Percentiles rank a stretch among this genome's conserved stretches.
Conservation (phyloP, 2,329 filamentous ascomycete species). For the Aspergillus sp. region DNA sequence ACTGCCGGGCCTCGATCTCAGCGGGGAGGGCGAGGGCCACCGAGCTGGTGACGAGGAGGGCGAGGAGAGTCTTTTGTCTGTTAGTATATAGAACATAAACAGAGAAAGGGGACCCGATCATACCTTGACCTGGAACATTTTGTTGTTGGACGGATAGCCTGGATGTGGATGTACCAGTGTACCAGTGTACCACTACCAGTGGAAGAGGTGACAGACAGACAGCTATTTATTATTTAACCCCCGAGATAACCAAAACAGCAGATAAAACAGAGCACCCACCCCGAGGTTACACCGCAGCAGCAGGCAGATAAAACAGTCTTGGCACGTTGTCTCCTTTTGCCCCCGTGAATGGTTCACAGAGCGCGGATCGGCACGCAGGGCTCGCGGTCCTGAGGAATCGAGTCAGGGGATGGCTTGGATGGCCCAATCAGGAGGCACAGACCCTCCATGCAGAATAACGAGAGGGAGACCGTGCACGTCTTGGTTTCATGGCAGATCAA, state of each 20-base stretch:
- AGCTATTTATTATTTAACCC: background rate
- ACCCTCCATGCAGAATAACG: background rate
- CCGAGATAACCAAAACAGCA: background rate
- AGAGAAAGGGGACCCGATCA: background rate
- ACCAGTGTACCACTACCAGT: too few species aligned
- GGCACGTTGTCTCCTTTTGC: background rate
- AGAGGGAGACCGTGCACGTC: background rate
- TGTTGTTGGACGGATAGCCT: background rate
- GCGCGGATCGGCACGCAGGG: background rate
- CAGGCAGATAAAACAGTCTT: background rate
- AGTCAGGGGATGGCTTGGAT: background rate
- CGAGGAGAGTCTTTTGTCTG: conserved; percentile 2
- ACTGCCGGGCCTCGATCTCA: conserved; percentile 33
- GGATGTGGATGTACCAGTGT: background rate
- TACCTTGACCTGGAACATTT: conserved; percentile 4
- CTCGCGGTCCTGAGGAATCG: background rate
- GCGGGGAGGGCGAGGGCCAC: conserved; percentile 26
- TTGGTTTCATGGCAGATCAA: background rate
- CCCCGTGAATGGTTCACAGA: background rate
- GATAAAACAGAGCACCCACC: background rate
- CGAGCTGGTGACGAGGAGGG: conserved; percentile 23
- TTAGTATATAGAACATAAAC: background rate
- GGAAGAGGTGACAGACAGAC: background rate
- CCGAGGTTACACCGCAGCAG: conserved; percentile 7
- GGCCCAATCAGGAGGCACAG: background rate